Evolutionary conservation across 2,329 filamentous ascomycete species (phyloP), one percentile per base, ranked within the genome.

Genomic region (Furcasterigmium furcatum): DNA sequence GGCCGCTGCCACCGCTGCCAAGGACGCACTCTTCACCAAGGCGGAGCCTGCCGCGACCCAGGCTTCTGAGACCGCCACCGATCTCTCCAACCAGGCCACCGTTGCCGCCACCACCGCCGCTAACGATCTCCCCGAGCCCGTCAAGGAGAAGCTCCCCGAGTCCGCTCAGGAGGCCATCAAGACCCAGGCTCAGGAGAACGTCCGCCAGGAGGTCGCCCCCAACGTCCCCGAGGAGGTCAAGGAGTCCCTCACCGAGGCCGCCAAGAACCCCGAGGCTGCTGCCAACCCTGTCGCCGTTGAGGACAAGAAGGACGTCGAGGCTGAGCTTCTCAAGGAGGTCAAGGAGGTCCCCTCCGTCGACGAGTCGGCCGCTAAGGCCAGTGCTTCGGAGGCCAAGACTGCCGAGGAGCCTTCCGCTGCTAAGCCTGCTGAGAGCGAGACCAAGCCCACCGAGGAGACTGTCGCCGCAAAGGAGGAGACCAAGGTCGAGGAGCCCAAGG

Each of bases 291-390:
- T 76, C 45, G 86, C 84, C 16, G 87, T 94, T 7, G 69, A 78
- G 51, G 87, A 91, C 56, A 94, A 94, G 79, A 81, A 80, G 62
- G 76, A 73, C 9, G 75, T 91, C 5, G 89, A 95, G 70, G 65
- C 79, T 21, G 86, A 95, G 68, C 73, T 95, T 9, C 71, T 91
- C 40, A 75, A 80, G 52, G 79, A 87, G 63, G 75, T 84, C 50
- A 73, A 77, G 62, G 60, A 66, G 43, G 59, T 61, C 44, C 57
- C 70, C 53, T 58, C 62, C 12, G 54, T 59, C 24, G 24, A 27
- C 29, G 48, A 52, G 43, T 32, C 49, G 13, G 39, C 46, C 21
- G 51, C 48, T 21, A 49, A 49, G 24, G 49, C 47, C 21, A 47
- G 53, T 38, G 48, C 52, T 32, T 53, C 47, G 24, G 24, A 27